Conservation (phyloP, 2,329 filamentous ascomycete species). For the Capronia americana region DNA sequence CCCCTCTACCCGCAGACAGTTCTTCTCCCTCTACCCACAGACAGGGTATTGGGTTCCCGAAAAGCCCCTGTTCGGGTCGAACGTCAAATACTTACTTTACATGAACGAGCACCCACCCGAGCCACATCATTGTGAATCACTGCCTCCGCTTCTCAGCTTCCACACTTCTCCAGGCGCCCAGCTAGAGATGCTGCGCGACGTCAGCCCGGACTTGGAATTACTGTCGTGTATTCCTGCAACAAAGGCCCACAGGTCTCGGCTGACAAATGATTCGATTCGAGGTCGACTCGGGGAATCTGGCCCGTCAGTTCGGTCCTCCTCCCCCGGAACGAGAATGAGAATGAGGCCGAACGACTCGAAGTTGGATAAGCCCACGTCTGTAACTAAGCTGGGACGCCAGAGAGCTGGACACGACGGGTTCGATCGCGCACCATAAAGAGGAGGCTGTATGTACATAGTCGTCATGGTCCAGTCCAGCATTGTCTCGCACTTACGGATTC, state of each 20-base stretch:
- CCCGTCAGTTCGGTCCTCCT: conserved; percentile 46
- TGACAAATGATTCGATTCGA: conserved; percentile 60
- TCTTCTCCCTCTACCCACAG: too few species aligned
- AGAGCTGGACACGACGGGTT: conserved; percentile 45
- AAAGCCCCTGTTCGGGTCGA: conserved; percentile 20
- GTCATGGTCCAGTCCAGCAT: too few species aligned
- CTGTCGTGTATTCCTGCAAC: conserved; percentile 33
- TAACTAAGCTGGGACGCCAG: conserved; percentile 60
- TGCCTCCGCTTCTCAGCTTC: conserved; percentile 40
- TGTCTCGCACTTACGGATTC: too few species aligned
- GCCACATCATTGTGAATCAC: conserved; percentile 27
- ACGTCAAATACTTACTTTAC: conserved; percentile 6
- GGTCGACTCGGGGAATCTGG: conserved; percentile 56
- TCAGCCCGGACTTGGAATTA: conserved; percentile 40
- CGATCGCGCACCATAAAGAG: conserved; percentile 38
- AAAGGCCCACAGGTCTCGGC: conserved; percentile 46
- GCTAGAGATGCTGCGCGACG: conserved; percentile 12
- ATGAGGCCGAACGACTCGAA: background rate
- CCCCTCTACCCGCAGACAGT: too few species aligned
- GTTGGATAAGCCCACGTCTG: conserved; percentile 50
- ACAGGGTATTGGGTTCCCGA: conserved; percentile 45
- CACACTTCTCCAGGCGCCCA: conserved; percentile 48
- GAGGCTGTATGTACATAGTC: too few species aligned
- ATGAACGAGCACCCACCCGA: conserved; percentile 30
- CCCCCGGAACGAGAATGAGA: too few species aligned